Conservation (phyloP, 2,329 filamentous ascomycete species). For the Verticillium albo-atrum region DNA sequence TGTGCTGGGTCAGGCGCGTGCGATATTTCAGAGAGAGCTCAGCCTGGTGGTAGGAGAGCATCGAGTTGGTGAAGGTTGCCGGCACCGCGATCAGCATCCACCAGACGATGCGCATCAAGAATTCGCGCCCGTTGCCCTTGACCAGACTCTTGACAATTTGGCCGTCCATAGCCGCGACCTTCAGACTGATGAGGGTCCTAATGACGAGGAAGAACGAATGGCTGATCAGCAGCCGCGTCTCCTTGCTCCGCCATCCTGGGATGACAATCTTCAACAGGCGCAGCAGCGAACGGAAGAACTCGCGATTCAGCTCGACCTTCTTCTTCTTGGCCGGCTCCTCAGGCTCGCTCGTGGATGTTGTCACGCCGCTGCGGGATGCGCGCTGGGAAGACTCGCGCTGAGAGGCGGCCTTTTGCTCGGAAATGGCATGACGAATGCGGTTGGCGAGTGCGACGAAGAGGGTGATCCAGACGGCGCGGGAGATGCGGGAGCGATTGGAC, state of each 20-base stretch:
- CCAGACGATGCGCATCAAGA: conserved; percentile 84
- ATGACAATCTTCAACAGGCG: conserved; percentile 81
- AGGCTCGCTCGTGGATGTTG: conserved; percentile 36
- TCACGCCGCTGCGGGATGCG: conserved; percentile 39
- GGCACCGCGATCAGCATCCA: conserved; percentile 98
- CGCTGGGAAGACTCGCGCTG: conserved; percentile 59
- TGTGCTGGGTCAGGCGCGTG: conserved; percentile 85
- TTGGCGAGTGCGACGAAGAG: conserved; percentile 77
- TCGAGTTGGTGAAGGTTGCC: conserved; percentile 97
- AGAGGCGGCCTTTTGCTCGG: conserved; percentile 85
- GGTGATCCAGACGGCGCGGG: conserved; percentile 76
- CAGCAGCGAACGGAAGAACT: conserved; percentile 71
- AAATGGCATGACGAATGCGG: conserved; percentile 85
- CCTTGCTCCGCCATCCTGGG: conserved; percentile 84
- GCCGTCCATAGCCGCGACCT: conserved; percentile 94
- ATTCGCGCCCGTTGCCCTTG: conserved; percentile 85
- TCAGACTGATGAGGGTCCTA: conserved; percentile 86
- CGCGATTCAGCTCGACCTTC: conserved; percentile 88
- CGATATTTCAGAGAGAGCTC: conserved; percentile 90
- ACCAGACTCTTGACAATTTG: conserved; percentile 89
- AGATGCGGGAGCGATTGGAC: conserved; percentile 75
- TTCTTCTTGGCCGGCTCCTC: conserved; percentile 43
- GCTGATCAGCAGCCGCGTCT: conserved; percentile 78
- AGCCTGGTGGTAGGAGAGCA: conserved; percentile 97
- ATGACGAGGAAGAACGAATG: conserved; percentile 92